Percentiles rank a stretch among this genome's conserved stretches.
These are phyloP conservation scores for Fusarium lateritium DNA, from an alignment of 2,329 filamentous ascomycete species.

Conservation along the genomic window DNA sequence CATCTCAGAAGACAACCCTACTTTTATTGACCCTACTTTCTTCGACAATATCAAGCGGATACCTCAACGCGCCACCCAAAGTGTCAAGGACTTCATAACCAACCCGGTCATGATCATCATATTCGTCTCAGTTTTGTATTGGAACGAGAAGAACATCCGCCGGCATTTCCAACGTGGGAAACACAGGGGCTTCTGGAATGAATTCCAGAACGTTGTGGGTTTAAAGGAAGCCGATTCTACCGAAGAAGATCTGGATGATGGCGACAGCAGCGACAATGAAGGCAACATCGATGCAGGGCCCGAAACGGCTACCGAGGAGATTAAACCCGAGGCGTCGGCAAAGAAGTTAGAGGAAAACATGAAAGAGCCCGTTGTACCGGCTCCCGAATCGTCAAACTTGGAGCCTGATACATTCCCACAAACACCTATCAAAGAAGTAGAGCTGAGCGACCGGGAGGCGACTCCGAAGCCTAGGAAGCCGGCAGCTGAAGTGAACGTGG, in stretches of 20 bases:
- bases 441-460: constrained; percentile 31
- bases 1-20: constrained; percentile 43
- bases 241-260: constrained; percentile 30
- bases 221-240: constrained; percentile 2
- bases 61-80: constrained; percentile 65
- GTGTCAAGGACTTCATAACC: constrained; percentile 68
- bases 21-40: constrained; percentile 56
- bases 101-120: constrained; percentile 68
- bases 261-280: constrained; percentile 38
- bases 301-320: neutral
- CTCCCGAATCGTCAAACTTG: constrained; percentile 20
- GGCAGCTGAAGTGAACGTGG: constrained; percentile 1
- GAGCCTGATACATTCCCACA: constrained; percentile 13
- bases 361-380: constrained; percentile 13
- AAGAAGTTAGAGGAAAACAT: constrained; percentile 17
- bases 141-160: constrained; percentile 63
- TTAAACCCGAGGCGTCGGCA: constrained; percentile 1
- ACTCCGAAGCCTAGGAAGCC: constrained; percentile 32
- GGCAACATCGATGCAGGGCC: constrained; percentile 7
- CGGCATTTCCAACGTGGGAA: constrained; percentile 56
- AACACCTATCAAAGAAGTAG: constrained; percentile 17
- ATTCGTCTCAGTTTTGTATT: constrained; percentile 59
- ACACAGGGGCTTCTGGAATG: constrained; percentile 49
- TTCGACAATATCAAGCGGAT: constrained; percentile 66
- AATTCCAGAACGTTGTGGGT: constrained; percentile 38